phyloP scores from a whole-genome alignment of 2,329 filamentous ascomycete species.

The Trichophyton verrucosum region DNA sequence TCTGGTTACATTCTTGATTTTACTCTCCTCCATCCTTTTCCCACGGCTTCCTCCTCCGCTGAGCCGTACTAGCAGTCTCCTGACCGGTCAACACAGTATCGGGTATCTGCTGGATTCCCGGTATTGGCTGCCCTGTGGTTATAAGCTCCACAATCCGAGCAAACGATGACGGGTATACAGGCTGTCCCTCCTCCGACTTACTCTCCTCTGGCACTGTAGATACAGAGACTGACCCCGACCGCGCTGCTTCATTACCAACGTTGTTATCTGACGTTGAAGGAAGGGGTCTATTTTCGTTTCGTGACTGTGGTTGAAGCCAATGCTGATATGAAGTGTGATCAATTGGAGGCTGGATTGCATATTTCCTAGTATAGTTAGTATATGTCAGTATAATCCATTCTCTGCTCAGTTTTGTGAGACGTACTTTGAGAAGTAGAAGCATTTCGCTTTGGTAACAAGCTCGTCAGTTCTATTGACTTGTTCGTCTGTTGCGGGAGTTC shows the following conservation, averaged over 20 bases:
- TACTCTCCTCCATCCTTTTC: constrained; percentile 43
- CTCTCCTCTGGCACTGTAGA: background rate
- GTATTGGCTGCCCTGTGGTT: constrained; percentile 67
- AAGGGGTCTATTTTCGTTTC: background rate
- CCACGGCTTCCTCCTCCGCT: constrained; percentile 62
- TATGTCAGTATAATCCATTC: background rate
- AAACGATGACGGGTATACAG: constrained; percentile 70
- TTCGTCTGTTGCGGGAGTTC: constrained; percentile 25
- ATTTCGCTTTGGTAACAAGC: constrained; percentile 35
- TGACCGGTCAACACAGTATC: constrained; percentile 62
- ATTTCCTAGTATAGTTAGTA: constrained; percentile 1
- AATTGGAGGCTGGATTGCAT: constrained; percentile 7
- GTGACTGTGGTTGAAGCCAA: constrained; percentile 2
- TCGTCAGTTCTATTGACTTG: constrained; percentile 30
- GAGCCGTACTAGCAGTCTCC: constrained; percentile 43
- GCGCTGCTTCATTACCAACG: background rate
- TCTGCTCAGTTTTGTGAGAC: background rate
- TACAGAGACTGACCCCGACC: background rate
- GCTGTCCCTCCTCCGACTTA: constrained; percentile 32
- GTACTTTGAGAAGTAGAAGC: constrained; percentile 38
- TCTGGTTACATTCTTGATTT: background rate
- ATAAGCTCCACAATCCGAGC: constrained; percentile 77
- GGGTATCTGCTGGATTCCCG: constrained; percentile 78
- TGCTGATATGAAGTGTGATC: constrained; percentile 8
- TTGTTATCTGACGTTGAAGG: background rate